A percentile compares a stretch with the other conserved stretches of the same genome.
These are phyloP conservation scores for Linum trigynum DNA, from an alignment of 345 rosid genomes.

Conservation along the genomic window DNA sequence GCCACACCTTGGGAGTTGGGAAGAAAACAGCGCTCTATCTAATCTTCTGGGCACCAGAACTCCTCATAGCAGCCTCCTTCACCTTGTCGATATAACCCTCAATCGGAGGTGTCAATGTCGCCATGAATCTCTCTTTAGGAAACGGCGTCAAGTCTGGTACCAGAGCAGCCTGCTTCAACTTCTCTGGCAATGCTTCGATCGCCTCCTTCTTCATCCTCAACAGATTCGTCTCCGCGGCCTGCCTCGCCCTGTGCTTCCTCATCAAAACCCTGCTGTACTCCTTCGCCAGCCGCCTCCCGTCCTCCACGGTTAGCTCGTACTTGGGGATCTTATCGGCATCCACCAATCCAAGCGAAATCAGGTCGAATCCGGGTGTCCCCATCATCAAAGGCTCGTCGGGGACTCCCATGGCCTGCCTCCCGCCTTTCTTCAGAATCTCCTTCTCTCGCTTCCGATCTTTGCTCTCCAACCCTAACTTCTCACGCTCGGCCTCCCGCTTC, in stretches of 20 bases:
- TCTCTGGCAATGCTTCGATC: conserved; percentile 68
- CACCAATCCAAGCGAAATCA: conserved; percentile 61
- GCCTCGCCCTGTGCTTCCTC: conserved; percentile 65
- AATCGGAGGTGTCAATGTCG: conserved; percentile 84
- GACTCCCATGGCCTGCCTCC: conserved; percentile 38
- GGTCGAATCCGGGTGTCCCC: conserved; percentile 69
- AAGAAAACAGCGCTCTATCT: conserved; percentile 26
- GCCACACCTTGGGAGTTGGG: neutral
- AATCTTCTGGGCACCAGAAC: conserved; percentile 61
- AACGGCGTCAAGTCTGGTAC: conserved; percentile 70
- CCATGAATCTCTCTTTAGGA: conserved; percentile 68
- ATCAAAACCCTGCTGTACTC: conserved; percentile 81
- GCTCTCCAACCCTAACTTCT: conserved; percentile 66
- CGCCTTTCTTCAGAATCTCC: conserved; percentile 54
- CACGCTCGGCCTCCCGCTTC: conserved; percentile 63
- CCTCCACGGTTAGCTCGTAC: conserved; percentile 78
- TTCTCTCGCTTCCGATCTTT: conserved; percentile 55
- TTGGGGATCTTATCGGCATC: conserved; percentile 67
- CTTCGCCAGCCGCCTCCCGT: conserved; percentile 68
- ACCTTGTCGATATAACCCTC: conserved; percentile 86
- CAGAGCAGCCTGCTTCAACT: conserved; percentile 53
- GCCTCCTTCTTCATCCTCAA: conserved; percentile 23
- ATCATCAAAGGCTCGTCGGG: conserved; percentile 52
- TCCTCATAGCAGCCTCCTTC: conserved; percentile 63
- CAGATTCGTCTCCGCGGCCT: conserved; percentile 50